Base-by-base conservation (phyloP, 2,329 filamentous ascomycete genomes). In the Xylaria sp. region DNA sequence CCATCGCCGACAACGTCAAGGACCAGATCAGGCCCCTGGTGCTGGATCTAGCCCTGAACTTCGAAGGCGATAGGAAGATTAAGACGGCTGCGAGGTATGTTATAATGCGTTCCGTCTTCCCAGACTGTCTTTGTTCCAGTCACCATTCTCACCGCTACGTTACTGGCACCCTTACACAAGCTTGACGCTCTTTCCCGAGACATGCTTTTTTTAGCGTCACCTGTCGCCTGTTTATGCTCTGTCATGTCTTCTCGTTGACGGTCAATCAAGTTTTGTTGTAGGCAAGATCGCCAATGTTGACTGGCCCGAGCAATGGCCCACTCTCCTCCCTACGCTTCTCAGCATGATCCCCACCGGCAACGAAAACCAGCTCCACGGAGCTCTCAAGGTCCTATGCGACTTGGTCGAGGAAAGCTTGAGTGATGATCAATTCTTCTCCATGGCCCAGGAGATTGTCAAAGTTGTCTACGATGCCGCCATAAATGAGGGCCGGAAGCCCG, bases 271-370 rank as follows among this genome's bases (percentile, higher is more conserved):
- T 79, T 89, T 87, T 74, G 87, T 92, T 5, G 93, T 97, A 70
- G 95, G 94, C 84, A 98, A 97, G 83, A 97, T 99, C 74, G 96
- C 96, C 65, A 92, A 90, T 71, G 89, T 91, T 76, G 96, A 99
- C 83, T 98, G 97, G 78, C 96, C 96, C 62, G 93, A 97, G 68
- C 88, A 94, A 76, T 99, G 96, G 96, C 93, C 94, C n/a, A 88
- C 89, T 73, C 88, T 99, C 51, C 88, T 99, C 36, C 93, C 93
- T 26, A 88, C 89, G 40, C 85, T 98, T 49, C 87, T 99, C 69
- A 87, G 88, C 51, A 86, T 94, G 59, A 92, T 98, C 76, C 88
- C 91, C 63, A 87, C 85, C 62, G 93, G 93, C 69, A 89, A 85
- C 71, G 93, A 97, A 75, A 83, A 85, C 56, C 94, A 97, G 78